phyloP scores from a whole-genome alignment of 2,329 filamentous ascomycete genomes.

The Cytospora leucostoma region DNA sequence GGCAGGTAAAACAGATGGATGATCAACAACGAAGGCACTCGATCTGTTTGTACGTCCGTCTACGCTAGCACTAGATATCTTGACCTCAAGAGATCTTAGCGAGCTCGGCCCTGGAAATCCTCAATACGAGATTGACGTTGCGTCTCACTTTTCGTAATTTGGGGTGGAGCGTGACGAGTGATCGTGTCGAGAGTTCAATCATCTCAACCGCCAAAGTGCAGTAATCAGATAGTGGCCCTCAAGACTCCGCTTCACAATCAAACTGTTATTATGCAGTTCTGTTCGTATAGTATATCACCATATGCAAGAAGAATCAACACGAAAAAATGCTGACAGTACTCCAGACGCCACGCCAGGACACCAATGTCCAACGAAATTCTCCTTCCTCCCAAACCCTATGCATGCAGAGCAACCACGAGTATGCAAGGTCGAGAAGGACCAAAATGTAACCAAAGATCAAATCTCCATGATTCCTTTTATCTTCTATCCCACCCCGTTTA shows the following conservation, averaged over 20 bases:
- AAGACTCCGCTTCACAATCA: not conserved
- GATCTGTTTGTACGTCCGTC: not conserved
- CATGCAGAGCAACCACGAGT: conserved; percentile 1
- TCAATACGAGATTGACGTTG: not conserved
- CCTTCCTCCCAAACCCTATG: conserved; percentile 7
- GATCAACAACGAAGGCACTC: not conserved
- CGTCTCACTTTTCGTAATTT: not conserved
- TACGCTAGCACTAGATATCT: not conserved
- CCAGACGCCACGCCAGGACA: conserved; percentile 23
- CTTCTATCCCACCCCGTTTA: conserved; percentile 4
- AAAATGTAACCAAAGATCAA: conserved; percentile 11
- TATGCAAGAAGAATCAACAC: not conserved
- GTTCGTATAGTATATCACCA: conserved; percentile 1
- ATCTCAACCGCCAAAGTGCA: not conserved
- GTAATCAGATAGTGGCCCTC: not conserved
- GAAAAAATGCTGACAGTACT: conserved; percentile 3
- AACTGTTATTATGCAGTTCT: conserved; percentile 1
- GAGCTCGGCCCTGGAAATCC: not conserved
- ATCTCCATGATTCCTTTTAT: too few relatives aligned
- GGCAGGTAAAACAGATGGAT: not conserved
- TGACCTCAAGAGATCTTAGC: too few relatives aligned
- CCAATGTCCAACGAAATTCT: conserved; percentile 4
- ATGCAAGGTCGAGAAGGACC: not conserved
- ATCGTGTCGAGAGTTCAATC: not conserved
- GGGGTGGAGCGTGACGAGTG: not conserved